Conservation (phyloP, 176 grass and related monocot species). For the Zoysia japonica region DNA sequence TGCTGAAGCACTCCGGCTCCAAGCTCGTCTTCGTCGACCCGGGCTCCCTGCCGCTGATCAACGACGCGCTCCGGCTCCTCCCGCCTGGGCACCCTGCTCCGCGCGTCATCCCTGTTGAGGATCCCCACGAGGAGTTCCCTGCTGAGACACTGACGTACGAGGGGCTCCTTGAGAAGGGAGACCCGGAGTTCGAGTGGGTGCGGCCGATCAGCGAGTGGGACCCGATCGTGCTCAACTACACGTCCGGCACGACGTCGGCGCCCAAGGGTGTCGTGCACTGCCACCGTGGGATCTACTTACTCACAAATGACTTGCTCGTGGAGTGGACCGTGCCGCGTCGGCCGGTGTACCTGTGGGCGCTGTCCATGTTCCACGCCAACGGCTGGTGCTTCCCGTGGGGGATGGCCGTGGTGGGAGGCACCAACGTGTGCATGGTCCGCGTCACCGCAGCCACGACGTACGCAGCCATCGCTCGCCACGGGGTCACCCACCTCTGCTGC, state of each 20-base stretch:
- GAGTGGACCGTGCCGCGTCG: conserved; percentile 51
- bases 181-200: conserved; percentile 66
- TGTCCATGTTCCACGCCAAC: conserved; percentile 62
- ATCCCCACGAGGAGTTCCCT: conserved; percentile 42
- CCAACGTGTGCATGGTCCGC: conserved; percentile 76
- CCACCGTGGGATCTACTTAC: conserved; percentile 66
- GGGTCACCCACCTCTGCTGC: conserved; percentile 73
- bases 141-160: conserved; percentile 58
- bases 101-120: conserved; percentile 65
- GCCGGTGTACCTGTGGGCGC: conserved; percentile 78
- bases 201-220: conserved; percentile 70
- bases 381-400: no score
- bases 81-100: no score
- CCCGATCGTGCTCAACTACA: conserved; percentile 86
- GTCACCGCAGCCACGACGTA: conserved; percentile 49
- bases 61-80: no score
- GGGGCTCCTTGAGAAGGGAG: conserved; percentile 50
- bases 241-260: conserved; percentile 86
- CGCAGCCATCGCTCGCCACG: conserved; percentile 38
- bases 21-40: no score
- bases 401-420: conserved; percentile 55
- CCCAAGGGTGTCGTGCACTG: conserved; percentile 88
- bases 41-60: no score
- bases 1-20: conserved; percentile 42
- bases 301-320: conserved; percentile 51